These are phyloP conservation scores for Sedum album DNA, from an alignment of 164 flowering plant species.

Conservation along the genomic window DNA sequence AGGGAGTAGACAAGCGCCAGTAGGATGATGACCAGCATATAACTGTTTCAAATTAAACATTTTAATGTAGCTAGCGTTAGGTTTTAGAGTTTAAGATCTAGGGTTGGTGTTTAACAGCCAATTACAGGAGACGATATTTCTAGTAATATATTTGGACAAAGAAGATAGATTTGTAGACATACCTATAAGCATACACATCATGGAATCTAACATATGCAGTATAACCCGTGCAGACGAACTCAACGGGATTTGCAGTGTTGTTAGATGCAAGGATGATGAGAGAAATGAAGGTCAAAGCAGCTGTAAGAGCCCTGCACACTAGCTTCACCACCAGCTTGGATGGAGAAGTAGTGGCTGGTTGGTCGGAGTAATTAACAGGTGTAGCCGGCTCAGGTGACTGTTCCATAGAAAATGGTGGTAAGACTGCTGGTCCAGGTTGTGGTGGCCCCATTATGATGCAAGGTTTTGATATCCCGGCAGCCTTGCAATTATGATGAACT, in stretches of 20 bases:
- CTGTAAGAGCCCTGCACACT: slow-evolving; percentile 12
- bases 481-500: neutral
- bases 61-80: too few species aligned
- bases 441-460: neutral
- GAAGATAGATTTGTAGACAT: neutral
- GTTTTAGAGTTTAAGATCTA: neutral
- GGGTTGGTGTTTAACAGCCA: neutral
- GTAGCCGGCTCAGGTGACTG: neutral
- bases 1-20: slow-evolving; percentile 17
- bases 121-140: too few species aligned
- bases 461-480: neutral
- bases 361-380: neutral
- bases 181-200: slow-evolving; percentile 17
- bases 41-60: slow-evolving; percentile 10
- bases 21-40: slow-evolving; percentile 11
- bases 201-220: slow-evolving; percentile 1
- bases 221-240: neutral
- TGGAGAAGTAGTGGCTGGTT: neutral
- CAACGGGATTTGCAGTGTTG: neutral
- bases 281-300: slow-evolving; percentile 12
- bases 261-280: slow-evolving; percentile 18
- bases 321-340: neutral
- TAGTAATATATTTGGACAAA: too few species aligned
- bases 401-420: neutral
- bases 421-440: neutral